Evolutionary conservation across 1,284 basidiomycete species (phyloP), one percentile per base, ranked within the genome.

Genomic region (Ganoderma meredithae): DNA sequence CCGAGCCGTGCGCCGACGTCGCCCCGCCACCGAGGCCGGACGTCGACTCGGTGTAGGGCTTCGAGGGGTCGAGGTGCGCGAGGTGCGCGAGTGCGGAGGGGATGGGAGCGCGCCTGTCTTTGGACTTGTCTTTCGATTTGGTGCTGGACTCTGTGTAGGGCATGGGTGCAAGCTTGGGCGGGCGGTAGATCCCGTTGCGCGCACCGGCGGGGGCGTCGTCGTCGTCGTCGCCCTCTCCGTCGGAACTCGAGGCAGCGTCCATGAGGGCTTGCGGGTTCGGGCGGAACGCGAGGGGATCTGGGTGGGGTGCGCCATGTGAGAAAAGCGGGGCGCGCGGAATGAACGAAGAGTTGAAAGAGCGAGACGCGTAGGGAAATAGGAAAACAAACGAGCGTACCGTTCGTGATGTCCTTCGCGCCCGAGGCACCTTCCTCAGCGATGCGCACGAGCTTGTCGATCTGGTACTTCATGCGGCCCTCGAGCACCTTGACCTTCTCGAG

Each of bases 391-490:
- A 22, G 75, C 82, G 69, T 75, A 94, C 94, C 95, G 74, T 95
- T 90, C 13, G 87, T 81, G 22, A 86, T 81, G 64, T 88, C 85
- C 55, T 85, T 79, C 19, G 81, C 83, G n/a, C 83, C 82, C 12
- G 86, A 83, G 1, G 85, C 81, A 41, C 88, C 86, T 64, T 91
- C 89, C 41, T 83, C 80, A 0, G 94, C 92, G 5, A 94, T 81
- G 66, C 89, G 86, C 40, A 96, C 87, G 25, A 98, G 88, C 79
- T 99, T 98, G 76, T 98, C 96, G 76, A 99, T 95, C 79, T 99
- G 97, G 79, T 99, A 98, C 69, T 89, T 91, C 86, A 99, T 92
- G 76, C 94, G 91, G 65, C 85, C 86, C 80, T 99, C 97, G 47
- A 99, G 83, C 1, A 87, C 83, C 71, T 90, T 91, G 62, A 90